Base-by-base conservation (phyloP, 345 rosid genomes). In the Citrus unshiu region DNA sequence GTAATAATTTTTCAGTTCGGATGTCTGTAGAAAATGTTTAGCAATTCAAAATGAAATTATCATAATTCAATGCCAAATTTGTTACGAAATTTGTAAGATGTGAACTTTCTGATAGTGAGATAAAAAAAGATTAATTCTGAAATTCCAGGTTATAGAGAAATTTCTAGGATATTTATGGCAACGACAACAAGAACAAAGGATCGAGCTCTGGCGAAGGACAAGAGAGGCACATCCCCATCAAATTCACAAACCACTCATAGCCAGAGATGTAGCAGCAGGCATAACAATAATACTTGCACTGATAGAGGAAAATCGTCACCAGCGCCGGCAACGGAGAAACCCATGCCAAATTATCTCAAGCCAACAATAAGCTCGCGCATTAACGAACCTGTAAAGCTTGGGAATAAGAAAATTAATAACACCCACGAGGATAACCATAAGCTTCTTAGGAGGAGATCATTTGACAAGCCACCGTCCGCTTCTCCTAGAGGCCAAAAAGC, bases 361-460 rank as follows among this genome's bases (percentile, higher is more conserved):
- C 93, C 97, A 18, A 91, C 97, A 2, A 12, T 81, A 18, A 54
- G 58, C 22, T 54, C 58, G 0, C 58, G 58, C 6, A 46, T 18
- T 19, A 54, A 80, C 2, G 93, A 88, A 25, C 58, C 88, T 16
- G 59, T 62, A 56, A 91, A 83, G 46, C 68, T 34, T 34, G 58
- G 49, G 13, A 88, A 86, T 86, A 93, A 88, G 78, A 72, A n/a
- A 54, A 30, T n/a, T 35, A 19, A 9, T 54, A 54, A 5, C 4
- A 25, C 24, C 79, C 29, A 87, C 73, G 89, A 86, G 54, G 22
- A 74, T 34, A 6, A 77, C 43, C 83, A 84, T 71, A 78, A 86
- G 81, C 77, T 83, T 83, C 82, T 84, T 1, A 85, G 97, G 70
- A 86, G 98, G 86, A 88, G 94, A 84, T 95, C 98, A 13, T 88